Evolutionary conservation across 129 eudicot species (phyloP).

Genomic region (Logfia minima): DNA sequence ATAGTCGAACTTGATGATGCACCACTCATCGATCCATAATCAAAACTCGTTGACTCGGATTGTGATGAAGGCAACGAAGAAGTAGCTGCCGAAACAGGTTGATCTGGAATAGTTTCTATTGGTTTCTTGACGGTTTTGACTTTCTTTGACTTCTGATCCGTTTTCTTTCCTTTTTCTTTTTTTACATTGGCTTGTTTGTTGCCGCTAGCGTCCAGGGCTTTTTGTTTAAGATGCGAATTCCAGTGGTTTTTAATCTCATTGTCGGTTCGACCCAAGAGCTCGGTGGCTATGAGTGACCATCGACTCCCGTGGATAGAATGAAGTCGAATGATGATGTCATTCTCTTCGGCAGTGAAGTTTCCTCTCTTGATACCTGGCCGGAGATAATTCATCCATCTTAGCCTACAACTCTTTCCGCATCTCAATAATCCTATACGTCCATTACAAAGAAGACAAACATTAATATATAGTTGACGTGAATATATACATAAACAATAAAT

Average conservation of each 20-base stretch:
- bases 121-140: conserved; percentile 1
- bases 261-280: conserved; percentile 42
- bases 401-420: conserved; percentile 48
- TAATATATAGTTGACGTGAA: neutral
- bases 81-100: neutral
- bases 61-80: conserved; percentile 10
- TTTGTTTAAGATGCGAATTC: conserved; percentile 46
- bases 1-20: conserved; percentile 21
- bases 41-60: conserved; percentile 17
- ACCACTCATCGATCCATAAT: conserved; percentile 15
- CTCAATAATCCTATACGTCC: conserved; percentile 27
- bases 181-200: neutral
- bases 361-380: conserved; percentile 48
- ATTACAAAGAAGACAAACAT: conserved; percentile 1
- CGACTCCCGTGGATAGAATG: conserved; percentile 43
- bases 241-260: conserved; percentile 50
- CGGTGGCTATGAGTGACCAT: conserved; percentile 42
- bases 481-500: too few species aligned
- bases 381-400: conserved; percentile 48
- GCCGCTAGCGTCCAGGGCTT: neutral
- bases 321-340: conserved; percentile 34
- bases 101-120: neutral
- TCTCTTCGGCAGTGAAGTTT: conserved; percentile 38
- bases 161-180: conserved; percentile 16
- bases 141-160: conserved; percentile 4